These are phyloP conservation scores for Annona cherimola DNA, from an alignment of 164 flowering plant genomes.

Conservation along the genomic window DNA sequence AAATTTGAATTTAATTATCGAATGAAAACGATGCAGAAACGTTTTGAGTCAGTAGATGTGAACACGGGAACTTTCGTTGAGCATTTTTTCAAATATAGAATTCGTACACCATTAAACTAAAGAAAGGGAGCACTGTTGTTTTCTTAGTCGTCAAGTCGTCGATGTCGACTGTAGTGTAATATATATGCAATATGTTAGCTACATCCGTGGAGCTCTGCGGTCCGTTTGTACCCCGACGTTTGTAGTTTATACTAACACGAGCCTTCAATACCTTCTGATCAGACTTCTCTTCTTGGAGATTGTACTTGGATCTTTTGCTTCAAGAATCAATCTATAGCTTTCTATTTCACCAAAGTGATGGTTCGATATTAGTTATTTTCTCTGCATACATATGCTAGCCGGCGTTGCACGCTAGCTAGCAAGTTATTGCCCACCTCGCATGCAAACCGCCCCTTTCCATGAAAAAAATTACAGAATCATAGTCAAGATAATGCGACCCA, in stretches of 20 bases:
- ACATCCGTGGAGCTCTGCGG: background rate
- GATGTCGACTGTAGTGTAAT: too few relatives aligned
- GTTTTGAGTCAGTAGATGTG: constrained; percentile 3
- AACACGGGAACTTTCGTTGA: background rate
- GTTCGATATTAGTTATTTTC: too few relatives aligned
- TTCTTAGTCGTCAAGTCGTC: too few relatives aligned
- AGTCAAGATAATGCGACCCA: too few relatives aligned
- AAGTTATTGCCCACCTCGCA: too few relatives aligned
- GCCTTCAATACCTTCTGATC: background rate
- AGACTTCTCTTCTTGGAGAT: background rate
- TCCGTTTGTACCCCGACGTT: background rate
- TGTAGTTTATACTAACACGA: background rate
- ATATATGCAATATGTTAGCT: background rate
- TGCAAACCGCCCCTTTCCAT: too few relatives aligned
- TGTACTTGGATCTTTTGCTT: background rate
- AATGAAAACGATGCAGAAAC: background rate
- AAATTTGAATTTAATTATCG: background rate
- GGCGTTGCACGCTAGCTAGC: too few relatives aligned
- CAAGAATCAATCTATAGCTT: background rate
- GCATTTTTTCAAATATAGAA: background rate
- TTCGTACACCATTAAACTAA: background rate
- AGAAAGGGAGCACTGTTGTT: background rate
- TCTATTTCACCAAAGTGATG: too few relatives aligned
- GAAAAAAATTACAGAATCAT: too few relatives aligned
- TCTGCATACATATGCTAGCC: too few relatives aligned